Evolutionary conservation across 1,284 basidiomycete genomes (phyloP), one percentile per base, ranked within the genome.

Genomic region (Trametes versicolor): DNA sequence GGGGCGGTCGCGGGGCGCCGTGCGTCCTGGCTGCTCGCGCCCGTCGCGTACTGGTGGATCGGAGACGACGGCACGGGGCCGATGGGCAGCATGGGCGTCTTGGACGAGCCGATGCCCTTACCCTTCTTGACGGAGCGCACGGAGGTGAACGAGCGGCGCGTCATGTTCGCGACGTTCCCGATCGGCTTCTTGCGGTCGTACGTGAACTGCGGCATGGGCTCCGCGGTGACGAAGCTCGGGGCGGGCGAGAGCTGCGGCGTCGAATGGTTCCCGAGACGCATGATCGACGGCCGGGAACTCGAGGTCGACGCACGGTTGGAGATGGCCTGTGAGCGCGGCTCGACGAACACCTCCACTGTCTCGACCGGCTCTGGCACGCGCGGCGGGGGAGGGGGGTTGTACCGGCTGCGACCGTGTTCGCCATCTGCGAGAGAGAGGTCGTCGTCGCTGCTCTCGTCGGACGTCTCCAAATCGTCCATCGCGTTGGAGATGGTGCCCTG

Each of bases 381-480:
- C 60, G 58, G 54, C 29, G 67, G 64, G 23, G 68, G 62, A 21
- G 50, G 53, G 13, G 34, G 62, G 54, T 66, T 63, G 52, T 59
- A 64, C 17, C 64, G 64, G n/a, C 68, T 63, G 13, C 70, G 66
- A 7, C 66, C 68, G 25, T 71, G 70, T 19, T 68, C 67, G n/a
- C 52, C 67, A 43, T 56, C 65, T 9, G 60, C 52, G 25, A 64
- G 58, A 17, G 65, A 69, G 23, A 65, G 58, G 37, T 78, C 78
- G 34, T 82, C 82, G 48, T 80, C 78, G 19, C 74, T 74, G 78
- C 82, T 71, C 45, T 86, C 85, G 32, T 84, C 84, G 6, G 83
- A 84, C 19, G 84, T 84, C 64, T 90, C 88, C 55, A 90, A 77
- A 67, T 89, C 90, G 71, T 91, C 88, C 84, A 92, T 86, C 23